Evolutionary conservation across 352 stramenopile species (phyloP).

Genomic region (Pythium periplocum): DNA sequence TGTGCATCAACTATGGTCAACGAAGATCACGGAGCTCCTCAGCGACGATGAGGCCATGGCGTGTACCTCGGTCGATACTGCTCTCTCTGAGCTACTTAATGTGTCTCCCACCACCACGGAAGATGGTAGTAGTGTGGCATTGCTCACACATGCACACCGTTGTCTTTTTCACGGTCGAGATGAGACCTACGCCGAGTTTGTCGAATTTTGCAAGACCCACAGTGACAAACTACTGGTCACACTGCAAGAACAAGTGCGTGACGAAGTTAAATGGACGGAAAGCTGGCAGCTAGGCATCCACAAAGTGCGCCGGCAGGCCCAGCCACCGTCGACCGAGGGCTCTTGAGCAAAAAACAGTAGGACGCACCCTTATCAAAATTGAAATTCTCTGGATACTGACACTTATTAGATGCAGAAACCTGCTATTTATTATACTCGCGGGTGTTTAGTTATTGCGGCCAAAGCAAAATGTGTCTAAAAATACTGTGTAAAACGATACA

Average conservation of each 20-base stretch:
- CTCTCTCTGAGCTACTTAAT: conserved; percentile 10
- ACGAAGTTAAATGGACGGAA: conserved; percentile 50
- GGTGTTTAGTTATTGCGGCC: too few species aligned
- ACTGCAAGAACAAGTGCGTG: conserved; percentile 39
- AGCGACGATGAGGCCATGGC: conserved; percentile 18
- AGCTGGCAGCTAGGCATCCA: conserved; percentile 44
- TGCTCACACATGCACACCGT: conserved; percentile 60
- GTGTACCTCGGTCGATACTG: neutral
- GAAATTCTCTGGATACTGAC: too few species aligned
- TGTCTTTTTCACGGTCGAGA: conserved; percentile 44
- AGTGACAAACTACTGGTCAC: conserved; percentile 12
- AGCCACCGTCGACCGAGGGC: too few species aligned
- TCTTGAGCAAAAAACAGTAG: too few species aligned
- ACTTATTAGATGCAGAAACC: too few species aligned
- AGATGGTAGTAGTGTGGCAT: conserved; percentile 30
- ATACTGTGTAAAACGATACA: too few species aligned
- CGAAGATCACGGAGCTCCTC: conserved; percentile 10
- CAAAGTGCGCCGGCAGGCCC: conserved; percentile 16
- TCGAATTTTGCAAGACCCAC: conserved; percentile 17
- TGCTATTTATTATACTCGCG: too few species aligned
- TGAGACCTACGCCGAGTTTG: conserved; percentile 30
- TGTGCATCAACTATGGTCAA: conserved; percentile 14
- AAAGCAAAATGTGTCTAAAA: too few species aligned
- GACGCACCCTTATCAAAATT: too few species aligned
- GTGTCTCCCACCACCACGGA: conserved; percentile 9